A percentile compares a stretch with the other conserved stretches of the same genome.
Evolutionary conservation across 768 basidiomycete genomes (phyloP).

Genomic region (Lentinula guzmanii): DNA sequence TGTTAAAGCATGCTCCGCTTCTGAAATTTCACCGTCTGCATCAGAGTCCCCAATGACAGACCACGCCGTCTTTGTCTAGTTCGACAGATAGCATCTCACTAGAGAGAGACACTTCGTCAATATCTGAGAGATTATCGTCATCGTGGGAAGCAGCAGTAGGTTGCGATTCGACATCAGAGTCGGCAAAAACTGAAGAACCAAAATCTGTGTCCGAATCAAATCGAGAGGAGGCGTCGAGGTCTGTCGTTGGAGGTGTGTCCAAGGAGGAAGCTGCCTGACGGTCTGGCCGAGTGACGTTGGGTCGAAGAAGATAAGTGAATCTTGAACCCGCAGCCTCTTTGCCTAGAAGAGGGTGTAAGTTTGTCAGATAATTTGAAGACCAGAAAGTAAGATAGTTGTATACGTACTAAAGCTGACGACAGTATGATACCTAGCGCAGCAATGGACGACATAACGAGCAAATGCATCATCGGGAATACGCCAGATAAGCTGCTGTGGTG

Average conservation of each 20-base stretch:
- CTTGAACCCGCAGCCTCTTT: slow-evolving; percentile 55
- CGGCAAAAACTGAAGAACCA: slow-evolving; percentile 44
- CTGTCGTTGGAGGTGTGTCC: slow-evolving; percentile 72
- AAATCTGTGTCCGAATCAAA: slow-evolving; percentile 48
- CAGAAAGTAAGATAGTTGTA: neutral
- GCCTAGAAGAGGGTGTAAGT: slow-evolving; percentile 27
- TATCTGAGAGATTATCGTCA: slow-evolving; percentile 16
- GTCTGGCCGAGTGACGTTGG: slow-evolving; percentile 63
- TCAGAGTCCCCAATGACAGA: slow-evolving; percentile 28
- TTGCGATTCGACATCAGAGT: slow-evolving; percentile 27
- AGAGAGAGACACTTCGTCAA: slow-evolving; percentile 17
- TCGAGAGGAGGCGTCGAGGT: slow-evolving; percentile 51
- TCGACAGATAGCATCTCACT: neutral
- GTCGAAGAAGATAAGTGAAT: slow-evolving; percentile 75
- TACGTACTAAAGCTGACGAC: slow-evolving; percentile 77
- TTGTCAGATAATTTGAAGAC: too few species aligned
- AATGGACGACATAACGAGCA: slow-evolving; percentile 77
- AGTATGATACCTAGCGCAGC: slow-evolving; percentile 73
- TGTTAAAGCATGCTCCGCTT: slow-evolving; percentile 21
- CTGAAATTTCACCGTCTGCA: slow-evolving; percentile 22
- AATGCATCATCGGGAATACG: slow-evolving; percentile 64
- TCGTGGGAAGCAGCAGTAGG: neutral
- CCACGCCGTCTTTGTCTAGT: slow-evolving; percentile 26
- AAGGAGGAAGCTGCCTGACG: slow-evolving; percentile 33
- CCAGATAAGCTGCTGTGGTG: slow-evolving; percentile 69